Base-by-base conservation (phyloP, 164 flowering plant species). In the Vitis labrusca region DNA sequence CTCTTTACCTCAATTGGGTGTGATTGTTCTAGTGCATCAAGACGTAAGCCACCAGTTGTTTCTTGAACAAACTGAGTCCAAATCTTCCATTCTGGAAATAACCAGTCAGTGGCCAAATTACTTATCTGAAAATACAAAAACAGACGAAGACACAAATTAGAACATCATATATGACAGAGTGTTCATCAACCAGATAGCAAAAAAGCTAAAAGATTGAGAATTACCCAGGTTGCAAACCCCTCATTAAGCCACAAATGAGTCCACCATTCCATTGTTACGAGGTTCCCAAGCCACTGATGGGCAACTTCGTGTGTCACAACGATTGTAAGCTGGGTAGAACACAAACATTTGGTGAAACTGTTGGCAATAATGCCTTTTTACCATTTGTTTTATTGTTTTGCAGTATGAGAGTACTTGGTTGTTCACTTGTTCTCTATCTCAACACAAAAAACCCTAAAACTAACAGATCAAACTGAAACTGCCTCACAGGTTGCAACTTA, bases 211-310 rank as follows among this genome's bases (percentile, higher is more conserved):
- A 55, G 59, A 59, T 9, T 23, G 50, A 15, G 30, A 55, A 57
- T 61, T 72, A 79, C 82, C 79, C 77, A 79, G 52, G 83, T 77
- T 59, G 83, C 83, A 71, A 80, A 80, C 15, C 83, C 83, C 65
- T 80, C 80, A 74, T 80, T 80, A 29, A 80, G 81, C 83, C 83
- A 80, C 58, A 80, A 67, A 65, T 80, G 78, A 65, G 78, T 74
- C 83, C 83, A 80, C 83, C 83, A 80, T 75, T 77, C 83, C 81
- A 80, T 78, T 10, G 83, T 80, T 37, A 80, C 83, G 53, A 80
- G 73, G 65, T 80, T 80, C 11, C 83, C 83, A 68, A 77, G 77
- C 83, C 80, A 80, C 10, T 80, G 83, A 51, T 80, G 83, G 2
- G 81, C 81, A 8, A 80, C 78, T 74, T 80, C 83, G 60, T 80